Conservation (phyloP, 306 rosid genomes). For the Malus asiatica region DNA sequence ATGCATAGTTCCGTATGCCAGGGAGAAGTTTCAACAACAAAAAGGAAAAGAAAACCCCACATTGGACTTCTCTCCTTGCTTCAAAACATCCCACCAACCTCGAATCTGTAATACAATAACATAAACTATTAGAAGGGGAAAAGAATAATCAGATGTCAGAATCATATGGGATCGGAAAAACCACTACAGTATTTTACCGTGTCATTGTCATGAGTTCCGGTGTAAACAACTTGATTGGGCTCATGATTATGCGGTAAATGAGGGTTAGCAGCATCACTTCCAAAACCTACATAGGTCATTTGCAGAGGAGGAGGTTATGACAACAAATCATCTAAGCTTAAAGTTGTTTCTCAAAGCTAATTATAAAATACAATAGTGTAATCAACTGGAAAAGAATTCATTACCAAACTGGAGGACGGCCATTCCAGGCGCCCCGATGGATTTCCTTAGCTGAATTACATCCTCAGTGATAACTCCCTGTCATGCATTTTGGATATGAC, state of each 20-base stretch:
- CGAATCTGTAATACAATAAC: slow-evolving; percentile 36
- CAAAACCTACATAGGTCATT: slow-evolving; percentile 51
- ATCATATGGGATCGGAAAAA: slow-evolving; percentile 3
- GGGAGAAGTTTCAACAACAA: neutral
- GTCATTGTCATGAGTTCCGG: slow-evolving; percentile 97
- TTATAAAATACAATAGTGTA: slow-evolving; percentile 1
- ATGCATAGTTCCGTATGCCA: slow-evolving; percentile 3
- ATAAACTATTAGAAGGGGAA: slow-evolving; percentile 8
- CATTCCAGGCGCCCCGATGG: slow-evolving; percentile 97
- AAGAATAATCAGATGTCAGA: slow-evolving; percentile 1
- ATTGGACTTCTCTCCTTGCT: slow-evolving; percentile 60
- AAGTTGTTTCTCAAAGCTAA: slow-evolving; percentile 8
- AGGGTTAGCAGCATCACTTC: slow-evolving; percentile 71
- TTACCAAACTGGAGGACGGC: slow-evolving; percentile 96
- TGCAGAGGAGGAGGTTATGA: neutral
- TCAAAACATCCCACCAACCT: slow-evolving; percentile 94
- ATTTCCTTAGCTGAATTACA: slow-evolving; percentile 76
- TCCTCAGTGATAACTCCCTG: slow-evolving; percentile 97
- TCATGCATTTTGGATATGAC: neutral
- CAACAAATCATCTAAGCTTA: neutral
- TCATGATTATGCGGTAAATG: slow-evolving; percentile 97
- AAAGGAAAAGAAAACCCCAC: slow-evolving; percentile 26
- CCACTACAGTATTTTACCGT: slow-evolving; percentile 36
- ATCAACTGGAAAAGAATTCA: slow-evolving; percentile 13
- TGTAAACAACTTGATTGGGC: slow-evolving; percentile 79